Percentiles rank a stretch among this genome's conserved stretches.
phyloP scores from a whole-genome alignment of 495 filamentous ascomycete species.

The Hypoxylon intermedium region DNA sequence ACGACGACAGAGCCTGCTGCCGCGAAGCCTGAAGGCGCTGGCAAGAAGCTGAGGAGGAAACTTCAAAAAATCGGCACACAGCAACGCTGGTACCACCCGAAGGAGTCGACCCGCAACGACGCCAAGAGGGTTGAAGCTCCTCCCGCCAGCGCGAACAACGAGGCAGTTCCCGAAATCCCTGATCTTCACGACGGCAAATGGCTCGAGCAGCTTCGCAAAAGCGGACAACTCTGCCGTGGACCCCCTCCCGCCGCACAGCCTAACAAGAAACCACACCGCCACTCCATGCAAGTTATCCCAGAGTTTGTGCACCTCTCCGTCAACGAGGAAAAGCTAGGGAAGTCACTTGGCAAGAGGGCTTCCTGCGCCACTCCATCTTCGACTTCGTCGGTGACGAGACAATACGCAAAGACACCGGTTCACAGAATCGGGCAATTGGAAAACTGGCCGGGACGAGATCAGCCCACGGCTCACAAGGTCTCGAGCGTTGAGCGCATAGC shows the following conservation, averaged over 20 bases:
- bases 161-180: conserved; percentile 26
- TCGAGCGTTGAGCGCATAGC: conserved; percentile 54
- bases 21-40: conserved; percentile 34
- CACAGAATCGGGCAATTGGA: conserved; percentile 52
- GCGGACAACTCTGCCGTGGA: conserved; percentile 39
- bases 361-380: conserved; percentile 28
- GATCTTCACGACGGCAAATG: conserved; percentile 45
- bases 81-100: conserved; percentile 29
- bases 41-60: conserved; percentile 49
- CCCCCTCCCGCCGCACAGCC: conserved; percentile 17
- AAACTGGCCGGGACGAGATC: conserved; percentile 34
- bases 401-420: conserved; percentile 55
- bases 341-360: conserved; percentile 29
- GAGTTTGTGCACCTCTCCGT: conserved; percentile 49
- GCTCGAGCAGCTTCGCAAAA: conserved; percentile 46
- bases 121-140: conserved; percentile 23
- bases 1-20: conserved; percentile 33
- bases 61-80: conserved; percentile 49
- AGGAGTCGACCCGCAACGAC: conserved; percentile 30
- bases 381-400: conserved; percentile 38
- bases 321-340: conserved; percentile 30
- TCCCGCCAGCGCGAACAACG: conserved; percentile 33
- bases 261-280: conserved; percentile 18
- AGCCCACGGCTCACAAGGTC: conserved; percentile 32
- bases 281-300: conserved; percentile 45